Base-by-base conservation (phyloP, 192 early-diverging fungal species). In the Podila horticola region DNA sequence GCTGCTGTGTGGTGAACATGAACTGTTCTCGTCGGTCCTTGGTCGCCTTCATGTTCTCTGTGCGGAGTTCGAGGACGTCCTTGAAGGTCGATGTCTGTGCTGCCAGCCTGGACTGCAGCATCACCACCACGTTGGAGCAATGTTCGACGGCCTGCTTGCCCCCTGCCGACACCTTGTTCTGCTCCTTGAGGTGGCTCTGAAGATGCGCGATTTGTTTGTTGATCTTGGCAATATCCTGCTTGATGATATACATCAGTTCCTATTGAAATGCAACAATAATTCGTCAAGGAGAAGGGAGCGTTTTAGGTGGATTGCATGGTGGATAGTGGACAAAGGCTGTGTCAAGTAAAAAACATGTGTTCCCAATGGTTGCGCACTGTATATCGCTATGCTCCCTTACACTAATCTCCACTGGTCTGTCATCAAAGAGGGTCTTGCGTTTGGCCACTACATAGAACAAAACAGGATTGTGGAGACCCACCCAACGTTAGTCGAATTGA, bases 361-460 rank as follows among this genome's bases (percentile, higher is more conserved):
- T 13, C 6, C 41, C 41, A 41, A 41, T 6, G 41, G 13, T 45
- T 45, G 8, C 15, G 8, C 41, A 7, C 41, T 3, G 41, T 10
- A 45, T 45, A 17, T 45, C 41, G 15, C 41, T 0, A 12, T 22
- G 26, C 33, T 55, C 58, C 30, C 67, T 59, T 89, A 92, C 90
- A 68, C 94, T 97, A 69, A 99, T 98, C 73, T 99, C 97, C 10
- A 91, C 89, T 13, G 97, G 96, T 76, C 91, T 92, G 86, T 99
- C 98, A 83, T 99, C 97, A 72, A 99, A 99, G 67, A 99, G 84
- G 4, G 97, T 95, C 83, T 96, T 96, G 62, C 95, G 86, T 64
- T 96, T 96, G n/a, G 98, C 98, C 73, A 99, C 88, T 84, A 57
- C 17, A 29, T 45, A 20, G 20, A 31, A n/a, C 4, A 58, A 49